Conservation (phyloP, 345 rosid species). For the Camelina neglecta region DNA sequence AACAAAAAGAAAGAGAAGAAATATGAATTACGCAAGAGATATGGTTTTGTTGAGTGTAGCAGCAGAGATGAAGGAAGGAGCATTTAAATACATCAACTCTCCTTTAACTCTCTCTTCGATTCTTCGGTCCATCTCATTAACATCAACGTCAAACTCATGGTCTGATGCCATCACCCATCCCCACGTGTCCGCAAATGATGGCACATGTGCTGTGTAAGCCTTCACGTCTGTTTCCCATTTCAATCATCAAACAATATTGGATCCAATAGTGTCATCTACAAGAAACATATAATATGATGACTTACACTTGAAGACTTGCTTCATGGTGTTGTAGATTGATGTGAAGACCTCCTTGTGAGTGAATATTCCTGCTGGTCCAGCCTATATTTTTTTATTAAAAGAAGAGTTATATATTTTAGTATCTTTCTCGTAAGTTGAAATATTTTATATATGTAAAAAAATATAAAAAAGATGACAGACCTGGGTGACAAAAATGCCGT, state of each 20-base stretch:
- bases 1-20: background rate
- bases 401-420: background rate
- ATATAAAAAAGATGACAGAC: constrained; percentile 39
- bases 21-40: constrained; percentile 58
- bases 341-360: constrained; percentile 94
- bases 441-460: background rate
- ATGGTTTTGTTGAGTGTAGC: constrained; percentile 87
- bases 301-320: constrained; percentile 92
- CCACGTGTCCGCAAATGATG: constrained; percentile 98
- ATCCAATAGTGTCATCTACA: background rate
- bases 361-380: constrained; percentile 98
- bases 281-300: background rate
- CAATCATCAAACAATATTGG: background rate
- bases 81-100: constrained; percentile 76
- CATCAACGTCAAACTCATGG: constrained; percentile 61
- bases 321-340: constrained; percentile 88
- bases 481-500: constrained; percentile 95
- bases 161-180: constrained; percentile 99
- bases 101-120: constrained; percentile 72
- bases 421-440: background rate
- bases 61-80: constrained; percentile 77
- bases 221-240: constrained; percentile 64
- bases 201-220: constrained; percentile 93
- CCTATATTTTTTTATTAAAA: constrained; percentile 44
- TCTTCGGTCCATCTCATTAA: constrained; percentile 71